phyloP scores from a whole-genome alignment of 108 stramenopile genomes.

The Mediolabrus comicus region DNA sequence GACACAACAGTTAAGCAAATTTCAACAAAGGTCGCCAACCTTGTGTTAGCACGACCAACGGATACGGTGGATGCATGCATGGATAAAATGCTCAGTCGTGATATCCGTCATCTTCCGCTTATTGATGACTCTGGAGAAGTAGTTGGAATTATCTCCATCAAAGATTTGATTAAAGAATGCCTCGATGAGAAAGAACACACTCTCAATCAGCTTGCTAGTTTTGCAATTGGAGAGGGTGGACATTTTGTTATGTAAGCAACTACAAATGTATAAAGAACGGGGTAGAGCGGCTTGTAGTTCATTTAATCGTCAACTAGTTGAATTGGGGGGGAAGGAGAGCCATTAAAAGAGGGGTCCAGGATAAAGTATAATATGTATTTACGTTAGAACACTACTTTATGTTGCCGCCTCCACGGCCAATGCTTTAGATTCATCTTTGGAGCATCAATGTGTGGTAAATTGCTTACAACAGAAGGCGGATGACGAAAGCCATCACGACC shows the following conservation, averaged over 20 bases:
- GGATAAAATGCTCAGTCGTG: constrained; percentile 89
- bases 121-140: constrained; percentile 71
- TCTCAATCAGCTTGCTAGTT: constrained; percentile 73
- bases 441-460: constrained; percentile 53
- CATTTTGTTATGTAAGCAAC: constrained; percentile 55
- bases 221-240: constrained; percentile 86
- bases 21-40: constrained; percentile 78
- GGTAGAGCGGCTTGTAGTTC: background rate
- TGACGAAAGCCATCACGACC: constrained; percentile 55
- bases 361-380: background rate
- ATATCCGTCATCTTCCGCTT: constrained; percentile 91
- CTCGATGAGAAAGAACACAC: constrained; percentile 77
- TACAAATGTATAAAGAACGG: background rate
- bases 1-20: constrained; percentile 84
- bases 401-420: constrained; percentile 53
- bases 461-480: constrained; percentile 42
- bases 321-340: background rate
- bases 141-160: constrained; percentile 82
- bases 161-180: constrained; percentile 80
- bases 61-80: constrained; percentile 88
- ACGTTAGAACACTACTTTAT: background rate
- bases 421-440: constrained; percentile 44
- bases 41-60: constrained; percentile 74
- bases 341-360: background rate
- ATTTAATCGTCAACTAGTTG: too few species aligned